phyloP scores from a whole-genome alignment of 495 filamentous ascomycete genomes.

The Opeltia flavorubescens region DNA sequence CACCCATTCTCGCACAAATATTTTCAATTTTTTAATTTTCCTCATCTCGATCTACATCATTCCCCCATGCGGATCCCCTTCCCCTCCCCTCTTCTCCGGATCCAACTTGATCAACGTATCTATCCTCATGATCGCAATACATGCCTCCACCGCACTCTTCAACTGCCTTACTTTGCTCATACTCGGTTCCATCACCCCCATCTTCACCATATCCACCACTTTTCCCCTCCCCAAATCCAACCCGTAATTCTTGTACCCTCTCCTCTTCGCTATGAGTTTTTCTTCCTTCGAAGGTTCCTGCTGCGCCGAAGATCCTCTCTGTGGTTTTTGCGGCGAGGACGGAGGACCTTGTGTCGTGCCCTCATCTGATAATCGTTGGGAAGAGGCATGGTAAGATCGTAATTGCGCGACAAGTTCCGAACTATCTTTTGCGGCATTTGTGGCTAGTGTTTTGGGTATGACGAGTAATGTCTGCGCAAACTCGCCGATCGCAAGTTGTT shows the following conservation, averaged over 20 bases:
- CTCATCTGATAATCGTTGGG: conserved; percentile 66
- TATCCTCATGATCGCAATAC: conserved; percentile 98
- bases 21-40: neutral
- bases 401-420: conserved; percentile 92
- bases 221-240: conserved; percentile 81
- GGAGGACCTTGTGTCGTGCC: neutral
- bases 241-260: conserved; percentile 97
- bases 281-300: conserved; percentile 52
- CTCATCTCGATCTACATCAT: conserved; percentile 53
- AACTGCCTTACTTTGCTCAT: conserved; percentile 98
- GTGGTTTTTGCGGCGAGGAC: conserved; percentile 3
- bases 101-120: conserved; percentile 98
- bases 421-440: conserved; percentile 93
- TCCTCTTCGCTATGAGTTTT: conserved; percentile 77
- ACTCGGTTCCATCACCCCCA: conserved; percentile 87
- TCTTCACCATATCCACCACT: conserved; percentile 86
- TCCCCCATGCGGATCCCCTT: conserved; percentile 36
- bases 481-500: conserved; percentile 96
- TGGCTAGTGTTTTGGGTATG: conserved; percentile 90
- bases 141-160: conserved; percentile 97
- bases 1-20: neutral
- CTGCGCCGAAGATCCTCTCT: conserved; percentile 6
- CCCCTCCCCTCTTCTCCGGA: conserved; percentile 62
- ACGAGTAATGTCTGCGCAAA: conserved; percentile 89
- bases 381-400: conserved; percentile 84